Base-by-base conservation (phyloP, 2,329 filamentous ascomycete species). In the Phialophora macrospora region DNA sequence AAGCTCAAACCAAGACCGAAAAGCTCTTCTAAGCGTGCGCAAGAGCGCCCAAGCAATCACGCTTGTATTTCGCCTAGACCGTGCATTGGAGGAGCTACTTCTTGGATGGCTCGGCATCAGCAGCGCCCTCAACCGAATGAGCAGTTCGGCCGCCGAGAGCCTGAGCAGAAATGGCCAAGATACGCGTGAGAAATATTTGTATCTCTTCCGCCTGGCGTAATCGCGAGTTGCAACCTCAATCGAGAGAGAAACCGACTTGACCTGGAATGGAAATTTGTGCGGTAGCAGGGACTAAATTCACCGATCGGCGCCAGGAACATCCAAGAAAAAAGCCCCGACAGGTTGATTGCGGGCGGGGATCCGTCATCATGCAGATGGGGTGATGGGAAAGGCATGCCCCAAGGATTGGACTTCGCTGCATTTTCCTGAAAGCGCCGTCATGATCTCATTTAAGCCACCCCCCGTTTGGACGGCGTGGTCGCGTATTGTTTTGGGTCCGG, bases 1-100 rank as follows among this genome's bases (percentile, higher is more conserved):
- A 59, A 59, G 56, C 56, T 59, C 30, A 59, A 55, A 20, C 44
- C 44, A 28, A 28, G 48, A 14, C 22, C 48, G 20, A 55, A 28
- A 62, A 62, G 54, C 44, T 38, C 26, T 24, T 26, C 44, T 26
- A 65, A 65, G 63, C 51, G 24, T 56, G 24, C 9, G 44, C 59
- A 65, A 65, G 63, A 56, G 48, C 28, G 48, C 32, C 54, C 54
- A 62, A 62, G 62, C 62, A 64, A 64, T 55, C 41, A 24, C 22
- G 32, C 22, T 28, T 59, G 41, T 3, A 52, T 28, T 41, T 22
- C 24, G 56, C 59, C 59, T 20, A 61, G 48, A 28, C 51, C 52
- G 55, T 24, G 9, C 56, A 26, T 48, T n/a, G 56, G 14, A 49
- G 17, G 22, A 30, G 41, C 56, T 17, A 32, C 7, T 14, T n/a